Base-by-base conservation (phyloP, 2,329 filamentous ascomycete genomes). In the Paraconiothyrium sp. region DNA sequence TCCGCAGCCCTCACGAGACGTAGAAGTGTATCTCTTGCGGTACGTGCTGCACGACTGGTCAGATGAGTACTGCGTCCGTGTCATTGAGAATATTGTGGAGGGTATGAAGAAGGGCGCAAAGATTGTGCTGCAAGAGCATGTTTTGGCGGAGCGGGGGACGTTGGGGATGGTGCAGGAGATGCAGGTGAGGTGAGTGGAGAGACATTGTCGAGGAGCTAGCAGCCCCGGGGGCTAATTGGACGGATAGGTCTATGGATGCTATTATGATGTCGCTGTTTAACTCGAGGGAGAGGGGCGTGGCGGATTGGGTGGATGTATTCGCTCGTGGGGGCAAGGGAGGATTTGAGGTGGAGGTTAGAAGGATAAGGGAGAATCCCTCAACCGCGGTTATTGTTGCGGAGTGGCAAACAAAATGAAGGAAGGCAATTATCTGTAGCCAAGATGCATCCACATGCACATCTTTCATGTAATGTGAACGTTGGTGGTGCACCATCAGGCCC, bases 11-110 rank as follows among this genome's bases (percentile, higher is more conserved):
- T 22, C 58, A 6, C 48, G 43, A 22, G 6, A 37, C 22, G 35
- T 37, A 27, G 37, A 62, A 22, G 51, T 86, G 2, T 88, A 87
- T 73, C 82, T 83, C 67, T 83, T 87, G 73, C 82, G 84, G 47
- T 84, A 82, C 80, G 86, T 88, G 64, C 74, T 88, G 10, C 85
- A 88, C 68, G 86, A 88, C 74, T 61, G 59, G 59, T 22, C 35
- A 9, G 59, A 61, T 27, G 58, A 61, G 41, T 58, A 61, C 24
- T 55, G 16, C 34, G 34, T 51, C 22, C 20, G 50, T 7, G 55
- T 62, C 2, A 35, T 62, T 4, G 37, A 48, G 34, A 51, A 43
- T 10, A 30, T 62, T 3, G 48, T 59, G 7, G 32, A 43, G 9
- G 60, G 27, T 5, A 13, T 62, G 60, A 59, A 56, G 41, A 30